Conservation (phyloP, 257 asterid species). For the Thymus mandschuricus region DNA sequence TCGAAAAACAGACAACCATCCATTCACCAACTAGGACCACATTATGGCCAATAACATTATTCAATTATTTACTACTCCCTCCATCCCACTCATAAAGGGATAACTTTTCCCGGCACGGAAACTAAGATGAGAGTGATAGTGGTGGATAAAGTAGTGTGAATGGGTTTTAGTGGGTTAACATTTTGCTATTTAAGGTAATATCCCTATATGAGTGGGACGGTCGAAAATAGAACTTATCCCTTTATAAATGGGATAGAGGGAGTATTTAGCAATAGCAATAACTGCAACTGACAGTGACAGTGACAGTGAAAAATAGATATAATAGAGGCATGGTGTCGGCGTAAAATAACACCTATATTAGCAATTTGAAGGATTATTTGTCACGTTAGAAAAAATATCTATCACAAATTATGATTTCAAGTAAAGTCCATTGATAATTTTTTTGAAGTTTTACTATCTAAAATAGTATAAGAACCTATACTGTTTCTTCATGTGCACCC, state of each 20-base stretch:
- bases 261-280: neutral
- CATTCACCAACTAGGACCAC: neutral
- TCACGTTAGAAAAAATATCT: neutral
- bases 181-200: too few relatives aligned
- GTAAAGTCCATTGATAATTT: neutral
- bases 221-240: too few relatives aligned
- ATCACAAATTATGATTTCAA: neutral
- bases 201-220: too few relatives aligned
- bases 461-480: neutral
- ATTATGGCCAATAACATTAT: neutral
- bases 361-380: neutral
- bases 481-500: neutral
- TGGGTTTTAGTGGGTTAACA: too few relatives aligned
- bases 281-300: slow-evolving; percentile 7
- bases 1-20: neutral
- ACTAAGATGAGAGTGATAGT: too few relatives aligned
- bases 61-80: too few relatives aligned
- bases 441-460: neutral
- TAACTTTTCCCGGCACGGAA: too few relatives aligned
- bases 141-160: too few relatives aligned
- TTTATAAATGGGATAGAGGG: too few relatives aligned
- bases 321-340: neutral
- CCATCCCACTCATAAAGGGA: too few relatives aligned
- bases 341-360: neutral
- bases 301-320: neutral